These are phyloP conservation scores for Erysimum cheiri DNA, from an alignment of 441 rosid species.

Conservation along the genomic window DNA sequence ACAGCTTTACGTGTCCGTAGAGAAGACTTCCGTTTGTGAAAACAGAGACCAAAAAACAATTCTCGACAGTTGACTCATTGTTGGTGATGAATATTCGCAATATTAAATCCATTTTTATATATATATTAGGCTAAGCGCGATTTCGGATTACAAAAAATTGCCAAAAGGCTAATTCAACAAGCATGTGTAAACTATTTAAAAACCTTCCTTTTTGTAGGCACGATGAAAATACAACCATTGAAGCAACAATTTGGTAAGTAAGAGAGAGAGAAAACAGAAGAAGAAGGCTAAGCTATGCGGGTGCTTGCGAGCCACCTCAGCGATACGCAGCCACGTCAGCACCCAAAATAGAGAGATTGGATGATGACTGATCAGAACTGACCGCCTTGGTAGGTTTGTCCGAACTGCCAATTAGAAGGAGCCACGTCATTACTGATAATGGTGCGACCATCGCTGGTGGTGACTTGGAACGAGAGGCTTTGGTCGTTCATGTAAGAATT, in stretches of 20 bases:
- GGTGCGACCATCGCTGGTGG: conserved; percentile 78
- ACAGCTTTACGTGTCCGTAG: background rate
- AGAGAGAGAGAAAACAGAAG: background rate
- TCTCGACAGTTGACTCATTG: conserved; percentile 23
- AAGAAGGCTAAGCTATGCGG: conserved; percentile 58
- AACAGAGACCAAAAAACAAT: conserved; percentile 25
- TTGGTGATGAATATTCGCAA: background rate
- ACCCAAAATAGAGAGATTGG: conserved; percentile 30
- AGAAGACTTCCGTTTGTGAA: background rate
- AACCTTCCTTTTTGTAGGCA: conserved; percentile 23
- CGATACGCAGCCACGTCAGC: conserved; percentile 52
- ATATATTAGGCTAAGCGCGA: background rate
- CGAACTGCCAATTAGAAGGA: conserved; percentile 77
- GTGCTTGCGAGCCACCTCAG: conserved; percentile 75
- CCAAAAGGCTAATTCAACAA: conserved; percentile 21
- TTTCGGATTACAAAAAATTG: conserved; percentile 2
- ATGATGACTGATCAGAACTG: conserved; percentile 52
- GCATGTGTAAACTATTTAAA: conserved; percentile 8
- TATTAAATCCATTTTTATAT: background rate
- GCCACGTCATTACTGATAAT: conserved; percentile 58
- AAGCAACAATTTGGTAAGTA: conserved; percentile 26
- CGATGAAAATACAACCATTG: conserved; percentile 32
- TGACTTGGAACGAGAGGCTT: conserved; percentile 71
- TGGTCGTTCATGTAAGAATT: conserved; percentile 69
- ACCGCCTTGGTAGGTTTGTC: conserved; percentile 72